Conservation (phyloP, 78 protist species). For the Acrasis kona region DNA sequence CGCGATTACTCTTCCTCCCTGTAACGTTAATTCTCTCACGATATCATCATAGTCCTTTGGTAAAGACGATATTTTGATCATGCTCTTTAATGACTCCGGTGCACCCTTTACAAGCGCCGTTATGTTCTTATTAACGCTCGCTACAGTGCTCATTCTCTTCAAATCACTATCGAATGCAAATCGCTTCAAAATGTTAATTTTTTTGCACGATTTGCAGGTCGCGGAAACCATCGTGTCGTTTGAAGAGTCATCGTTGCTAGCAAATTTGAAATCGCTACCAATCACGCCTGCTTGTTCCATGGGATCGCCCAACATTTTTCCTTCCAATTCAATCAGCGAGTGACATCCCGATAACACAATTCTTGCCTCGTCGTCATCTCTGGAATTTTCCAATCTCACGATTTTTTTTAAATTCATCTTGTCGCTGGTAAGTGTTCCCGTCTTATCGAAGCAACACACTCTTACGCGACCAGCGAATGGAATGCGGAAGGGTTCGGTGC, state of each 20-base stretch:
- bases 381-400: no score
- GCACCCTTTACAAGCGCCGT: conserved; percentile 77
- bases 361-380: background rate
- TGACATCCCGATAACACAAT: conserved; percentile 78
- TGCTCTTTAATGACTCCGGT: conserved; percentile 59
- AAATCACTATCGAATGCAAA: conserved; percentile 70
- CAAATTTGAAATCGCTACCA: conserved; percentile 26
- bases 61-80: background rate
- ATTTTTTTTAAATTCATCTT: conserved; percentile 69
- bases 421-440: conserved; percentile 96
- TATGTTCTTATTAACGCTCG: background rate
- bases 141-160: conserved; percentile 79
- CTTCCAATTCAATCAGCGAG: conserved; percentile 48
- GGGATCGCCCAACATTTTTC: conserved; percentile 89
- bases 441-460: conserved; percentile 98
- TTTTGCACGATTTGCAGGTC: background rate
- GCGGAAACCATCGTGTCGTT: background rate
- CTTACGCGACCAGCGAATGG: conserved; percentile 94
- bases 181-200: conserved; percentile 55
- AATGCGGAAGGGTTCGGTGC: conserved; percentile 99
- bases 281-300: conserved; percentile 87
- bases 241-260: background rate
- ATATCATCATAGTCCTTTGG: conserved; percentile 39
- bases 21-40: conserved; percentile 3
- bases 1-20: conserved; percentile 83